Base-by-base conservation (phyloP, 306 rosid species). In the Datisca glomerata region DNA sequence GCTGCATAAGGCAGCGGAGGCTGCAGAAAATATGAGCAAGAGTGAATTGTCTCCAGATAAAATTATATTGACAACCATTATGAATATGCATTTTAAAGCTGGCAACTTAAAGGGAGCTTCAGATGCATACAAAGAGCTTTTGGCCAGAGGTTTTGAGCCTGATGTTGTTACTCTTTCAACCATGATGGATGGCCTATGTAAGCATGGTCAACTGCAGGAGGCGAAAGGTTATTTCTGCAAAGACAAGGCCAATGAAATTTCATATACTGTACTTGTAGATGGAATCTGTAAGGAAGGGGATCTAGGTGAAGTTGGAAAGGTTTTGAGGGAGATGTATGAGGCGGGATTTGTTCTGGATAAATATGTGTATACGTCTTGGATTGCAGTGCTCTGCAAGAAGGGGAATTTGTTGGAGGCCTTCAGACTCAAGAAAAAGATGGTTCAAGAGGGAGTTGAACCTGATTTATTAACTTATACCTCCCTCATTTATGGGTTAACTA, bases 401-500 rank as follows among this genome's bases (percentile, higher is more conserved):
- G 72, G 72, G 33, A 18, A 60, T 25, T 51, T 66, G 56, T 28
- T 59, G 2, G 65, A 66, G 45, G 67, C 67, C 47, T 66, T 66
- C 42, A 12, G 44, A 31, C 44, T 66, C 14, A 59, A 66, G 58
- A 66, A 41, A 48, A 53, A 47, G 55, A 59, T 66, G 73, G 56
- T 50, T 44, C 23, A 45, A 51, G 73, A 61, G 36, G 60, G 45
- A 21, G 34, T 61, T 23, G 63, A 45, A 45, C 73, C 53, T 6
- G 68, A 67, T 56, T 48, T 67, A 15, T 61, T 67, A 20, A 67
- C 73, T 21, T 61, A 56, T 41, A 61, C 47, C 45, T 55, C 68
- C 25, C 45, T 67, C 7, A 56, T 67, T 19, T 23, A 17, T 17
- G 64, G 68, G 45, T 56, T 67, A 57, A 51, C 64, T 5, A 53